Evolutionary conservation across 2,329 filamentous ascomycete species (phyloP).

Genomic region (Ilyonectria sp.): DNA sequence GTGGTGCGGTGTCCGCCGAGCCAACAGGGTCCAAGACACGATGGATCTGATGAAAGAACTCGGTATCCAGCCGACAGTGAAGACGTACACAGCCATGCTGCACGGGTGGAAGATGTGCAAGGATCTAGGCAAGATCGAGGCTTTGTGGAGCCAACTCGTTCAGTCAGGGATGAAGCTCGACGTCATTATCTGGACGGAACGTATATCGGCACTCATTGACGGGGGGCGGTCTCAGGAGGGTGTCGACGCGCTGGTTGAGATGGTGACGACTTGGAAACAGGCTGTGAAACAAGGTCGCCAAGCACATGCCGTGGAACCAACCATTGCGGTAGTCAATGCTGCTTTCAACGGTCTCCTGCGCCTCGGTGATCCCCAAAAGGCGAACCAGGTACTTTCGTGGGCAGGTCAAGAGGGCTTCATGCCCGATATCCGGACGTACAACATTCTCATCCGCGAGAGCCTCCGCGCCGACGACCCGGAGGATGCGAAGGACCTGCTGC

Average conservation of each 20-base stretch:
- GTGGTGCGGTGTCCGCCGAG: conserved; percentile 54
- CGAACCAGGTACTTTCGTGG: conserved; percentile 71
- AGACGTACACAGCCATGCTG: conserved; percentile 82
- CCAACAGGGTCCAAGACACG: conserved; percentile 51
- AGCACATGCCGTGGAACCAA: conserved; percentile 67
- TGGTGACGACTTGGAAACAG: conserved; percentile 73
- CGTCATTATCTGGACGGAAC: conserved; percentile 76
- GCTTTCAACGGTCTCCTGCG: conserved; percentile 75
- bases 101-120: conserved; percentile 75
- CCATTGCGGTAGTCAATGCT: conserved; percentile 78
- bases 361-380: conserved; percentile 62
- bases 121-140: conserved; percentile 73
- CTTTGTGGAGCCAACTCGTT: conserved; percentile 77
- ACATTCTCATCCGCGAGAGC: conserved; percentile 76
- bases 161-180: conserved; percentile 74
- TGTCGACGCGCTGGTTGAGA: conserved; percentile 76
- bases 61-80: conserved; percentile 71
- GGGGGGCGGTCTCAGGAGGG: conserved; percentile 68
- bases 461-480: conserved; percentile 64
- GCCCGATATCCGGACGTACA: conserved; percentile 75
- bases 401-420: conserved; percentile 68
- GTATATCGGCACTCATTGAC: conserved; percentile 76
- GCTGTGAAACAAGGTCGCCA: conserved; percentile 50
- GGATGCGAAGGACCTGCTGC: conserved; percentile 68
- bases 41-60: conserved; percentile 61